Evolutionary conservation across 2,329 filamentous ascomycete genomes (phyloP), one percentile per base, ranked within the genome.

Genomic region (Clonostachys chloroleuca): DNA sequence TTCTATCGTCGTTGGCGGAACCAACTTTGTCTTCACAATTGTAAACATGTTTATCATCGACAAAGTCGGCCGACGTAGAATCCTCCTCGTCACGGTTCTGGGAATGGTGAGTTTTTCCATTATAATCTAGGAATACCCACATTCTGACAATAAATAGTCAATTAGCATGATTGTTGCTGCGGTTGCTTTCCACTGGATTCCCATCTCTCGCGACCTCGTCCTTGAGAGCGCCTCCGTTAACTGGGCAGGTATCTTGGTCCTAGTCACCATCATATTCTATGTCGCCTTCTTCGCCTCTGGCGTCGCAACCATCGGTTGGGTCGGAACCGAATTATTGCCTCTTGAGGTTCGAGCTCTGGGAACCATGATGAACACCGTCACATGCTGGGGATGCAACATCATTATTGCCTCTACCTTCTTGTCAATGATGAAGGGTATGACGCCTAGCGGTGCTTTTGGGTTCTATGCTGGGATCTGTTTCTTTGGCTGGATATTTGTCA

Each of bases 401-500:
- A 74, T 78, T 46, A 67, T 77, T 42, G 61, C 71, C 8, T 74
- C 69, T 4, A 76, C 72, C 0, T 78, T 78, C 58, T 55, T 77
- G 10, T 46, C 44, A 12, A 71, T 67, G 30, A 77, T 77, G 67
- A 66, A 77, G 50, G 59, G 59, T n/a, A 72, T 68, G 46, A 77
- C 74, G 0, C 72, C 73, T 0, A 70, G 65, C 3, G 74, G 75
- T 1, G 69, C 74, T 0, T 79, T 78, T 50, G 73, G 73, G 5
- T 77, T 78, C 57, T 78, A 77, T 47, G 69, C 73, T 1, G 70
- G 62, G 1, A 72, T 78, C 35, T 77, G 72, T 52, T 65, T 72
- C 47, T 52, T 73, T 36, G 73, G 73, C n/a, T 46, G 44, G 44
- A 16, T 46, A 14, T 63, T 71, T 47, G 66, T 78, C 20, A 66